Percentiles rank a stretch among this genome's conserved stretches.
phyloP scores from a whole-genome alignment of 2,329 filamentous ascomycete genomes.

The Botrytis byssoidea region DNA sequence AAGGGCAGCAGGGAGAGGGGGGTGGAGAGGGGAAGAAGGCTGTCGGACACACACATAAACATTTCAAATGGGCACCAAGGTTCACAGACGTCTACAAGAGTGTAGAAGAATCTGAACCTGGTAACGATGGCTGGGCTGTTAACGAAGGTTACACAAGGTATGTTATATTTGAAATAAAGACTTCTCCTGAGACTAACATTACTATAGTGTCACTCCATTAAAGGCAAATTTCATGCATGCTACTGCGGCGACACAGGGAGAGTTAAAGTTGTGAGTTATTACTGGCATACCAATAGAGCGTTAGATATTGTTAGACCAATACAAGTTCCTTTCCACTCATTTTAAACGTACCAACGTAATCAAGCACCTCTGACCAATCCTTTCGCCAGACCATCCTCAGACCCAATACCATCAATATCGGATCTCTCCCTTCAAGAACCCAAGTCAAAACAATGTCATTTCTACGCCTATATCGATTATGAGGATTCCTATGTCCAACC shows the following conservation, averaged over 20 bases:
- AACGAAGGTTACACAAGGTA: slow-evolving; percentile 84
- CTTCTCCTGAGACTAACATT: slow-evolving; percentile 24
- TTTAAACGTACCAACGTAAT: slow-evolving; percentile 1
- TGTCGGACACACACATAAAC: slow-evolving; percentile 66
- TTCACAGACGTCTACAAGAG: slow-evolving; percentile 86
- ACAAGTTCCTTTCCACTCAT: slow-evolving; percentile 25
- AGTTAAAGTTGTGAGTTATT: slow-evolving; percentile 76
- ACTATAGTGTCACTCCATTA: slow-evolving; percentile 77
- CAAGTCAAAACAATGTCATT: slow-evolving; percentile 39
- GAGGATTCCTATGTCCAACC: slow-evolving; percentile 88
- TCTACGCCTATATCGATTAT: slow-evolving; percentile 78
- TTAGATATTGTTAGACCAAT: slow-evolving; percentile 40
- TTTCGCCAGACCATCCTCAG: slow-evolving; percentile 23
- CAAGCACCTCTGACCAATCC: slow-evolving; percentile 19
- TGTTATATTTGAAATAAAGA: slow-evolving; percentile 32
- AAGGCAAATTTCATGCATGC: slow-evolving; percentile 91
- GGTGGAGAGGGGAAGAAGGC: slow-evolving; percentile 38
- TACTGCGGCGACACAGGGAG: slow-evolving; percentile 60
- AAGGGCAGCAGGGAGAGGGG: slow-evolving; percentile 41
- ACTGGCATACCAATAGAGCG: slow-evolving; percentile 38
- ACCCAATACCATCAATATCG: slow-evolving; percentile 24
- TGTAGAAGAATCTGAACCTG: slow-evolving; percentile 74
- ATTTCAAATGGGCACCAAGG: slow-evolving; percentile 92
- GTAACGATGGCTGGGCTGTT: slow-evolving; percentile 92
- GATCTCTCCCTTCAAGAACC: slow-evolving; percentile 28